These are phyloP conservation scores for Citrullus colocynthis DNA, from an alignment of 306 rosid species.

Conservation along the genomic window DNA sequence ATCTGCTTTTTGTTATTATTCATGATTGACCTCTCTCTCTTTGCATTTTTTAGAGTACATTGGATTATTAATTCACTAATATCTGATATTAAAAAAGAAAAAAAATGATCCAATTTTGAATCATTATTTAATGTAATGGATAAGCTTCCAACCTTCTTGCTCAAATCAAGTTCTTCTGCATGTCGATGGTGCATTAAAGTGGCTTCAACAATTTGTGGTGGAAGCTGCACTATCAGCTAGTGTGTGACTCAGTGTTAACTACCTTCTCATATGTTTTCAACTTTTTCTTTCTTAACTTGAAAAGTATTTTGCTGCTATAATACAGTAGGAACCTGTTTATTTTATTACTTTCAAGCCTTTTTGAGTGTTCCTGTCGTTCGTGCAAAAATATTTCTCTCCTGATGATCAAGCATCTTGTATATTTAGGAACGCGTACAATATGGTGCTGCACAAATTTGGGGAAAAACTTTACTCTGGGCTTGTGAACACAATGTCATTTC, in stretches of 20 bases:
- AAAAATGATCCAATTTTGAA: not conserved
- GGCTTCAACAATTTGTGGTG: not conserved
- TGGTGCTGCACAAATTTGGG: constrained; percentile 96
- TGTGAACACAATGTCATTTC: constrained; percentile 56
- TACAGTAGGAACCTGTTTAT: not conserved
- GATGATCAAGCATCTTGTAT: constrained; percentile 9
- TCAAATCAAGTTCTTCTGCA: not conserved
- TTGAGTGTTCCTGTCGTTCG: not conserved
- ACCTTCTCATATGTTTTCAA: not conserved
- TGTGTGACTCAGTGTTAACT: not conserved
- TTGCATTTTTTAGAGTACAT: not conserved
- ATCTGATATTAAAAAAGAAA: not conserved
- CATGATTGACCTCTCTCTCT: not conserved
- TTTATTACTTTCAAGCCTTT: not conserved
- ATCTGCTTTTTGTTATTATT: not conserved
- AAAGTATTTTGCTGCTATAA: not conserved
- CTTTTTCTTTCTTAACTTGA: not conserved
- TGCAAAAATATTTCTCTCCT: not conserved
- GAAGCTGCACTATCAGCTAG: not conserved
- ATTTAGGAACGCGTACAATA: constrained; percentile 84
- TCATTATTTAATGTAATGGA: not conserved
- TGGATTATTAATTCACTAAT: not conserved
- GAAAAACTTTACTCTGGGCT: constrained; percentile 79
- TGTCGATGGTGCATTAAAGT: not conserved
- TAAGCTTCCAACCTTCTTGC: not conserved